A percentile compares a stretch with the other conserved stretches of the same genome.
These are phyloP conservation scores for Aspergillus alliaceus DNA, from an alignment of 2,329 filamentous ascomycete species.

Conservation along the genomic window DNA sequence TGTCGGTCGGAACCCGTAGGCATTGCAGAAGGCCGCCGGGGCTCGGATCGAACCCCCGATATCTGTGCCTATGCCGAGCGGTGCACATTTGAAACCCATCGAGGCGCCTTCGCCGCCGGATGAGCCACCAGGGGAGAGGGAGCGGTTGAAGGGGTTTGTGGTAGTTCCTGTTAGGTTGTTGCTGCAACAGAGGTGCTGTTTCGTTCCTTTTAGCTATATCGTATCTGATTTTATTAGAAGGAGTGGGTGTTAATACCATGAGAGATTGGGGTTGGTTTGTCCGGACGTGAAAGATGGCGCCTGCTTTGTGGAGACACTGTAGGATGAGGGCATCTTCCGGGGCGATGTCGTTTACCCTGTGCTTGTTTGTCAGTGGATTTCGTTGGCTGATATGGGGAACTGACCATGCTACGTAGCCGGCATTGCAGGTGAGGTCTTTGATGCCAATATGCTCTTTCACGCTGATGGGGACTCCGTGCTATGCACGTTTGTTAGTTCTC, in stretches of 20 bases:
- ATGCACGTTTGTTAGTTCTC: neutral
- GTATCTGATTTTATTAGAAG: too few species aligned
- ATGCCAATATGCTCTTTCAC: constrained; percentile 65
- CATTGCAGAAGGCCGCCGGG: constrained; percentile 47
- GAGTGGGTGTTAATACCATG: too few species aligned
- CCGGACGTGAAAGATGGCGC: constrained; percentile 45
- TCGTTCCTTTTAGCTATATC: too few species aligned
- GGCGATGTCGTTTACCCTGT: constrained; percentile 36
- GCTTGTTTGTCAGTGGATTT: neutral
- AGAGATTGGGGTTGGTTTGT: constrained; percentile 45
- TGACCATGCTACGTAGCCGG: constrained; percentile 38
- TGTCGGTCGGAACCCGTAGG: constrained; percentile 46
- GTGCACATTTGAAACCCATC: constrained; percentile 42
- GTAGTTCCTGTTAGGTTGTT: constrained; percentile 45
- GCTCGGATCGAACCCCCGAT: constrained; percentile 49
- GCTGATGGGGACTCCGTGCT: constrained; percentile 56
- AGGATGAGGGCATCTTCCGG: constrained; percentile 36
- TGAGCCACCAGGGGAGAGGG: constrained; percentile 43
- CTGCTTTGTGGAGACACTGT: constrained; percentile 34
- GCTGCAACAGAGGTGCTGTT: constrained; percentile 35
- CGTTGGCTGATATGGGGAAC: neutral
- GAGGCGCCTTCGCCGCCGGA: constrained; percentile 48
- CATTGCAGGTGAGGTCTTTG: constrained; percentile 45
- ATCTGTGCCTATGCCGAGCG: constrained; percentile 48
- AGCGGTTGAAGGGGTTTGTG: constrained; percentile 42